These are phyloP conservation scores for Nadsonia fulvescens DNA, from an alignment of 805 yeast species.

Conservation along the genomic window DNA sequence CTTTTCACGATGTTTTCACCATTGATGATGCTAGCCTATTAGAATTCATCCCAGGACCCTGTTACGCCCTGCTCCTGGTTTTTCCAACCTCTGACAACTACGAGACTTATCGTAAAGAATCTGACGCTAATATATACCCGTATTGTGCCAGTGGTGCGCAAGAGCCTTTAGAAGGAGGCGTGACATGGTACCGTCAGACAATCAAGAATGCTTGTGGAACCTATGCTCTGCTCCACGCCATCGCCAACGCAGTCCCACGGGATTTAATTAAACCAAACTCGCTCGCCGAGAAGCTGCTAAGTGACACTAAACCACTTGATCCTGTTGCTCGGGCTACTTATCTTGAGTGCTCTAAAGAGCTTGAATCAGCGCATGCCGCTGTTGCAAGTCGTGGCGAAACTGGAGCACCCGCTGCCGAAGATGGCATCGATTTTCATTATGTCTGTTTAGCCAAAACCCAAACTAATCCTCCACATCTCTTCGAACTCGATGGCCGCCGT, in stretches of 20 bases:
- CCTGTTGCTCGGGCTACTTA: conserved; percentile 23
- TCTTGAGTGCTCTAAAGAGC: conserved; percentile 24
- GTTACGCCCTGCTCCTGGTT: conserved; percentile 53
- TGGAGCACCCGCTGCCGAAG: conserved; percentile 25
- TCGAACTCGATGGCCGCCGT: conserved; percentile 82
- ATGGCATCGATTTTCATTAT: conserved; percentile 48
- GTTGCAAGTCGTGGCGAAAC: conserved; percentile 23
- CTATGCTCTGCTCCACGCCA: conserved; percentile 63
- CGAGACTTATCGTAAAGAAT: conserved; percentile 30
- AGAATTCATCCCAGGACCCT: conserved; percentile 68
- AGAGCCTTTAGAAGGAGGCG: conserved; percentile 13
- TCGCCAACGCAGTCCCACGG: conserved; percentile 21
- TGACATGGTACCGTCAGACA: conserved; percentile 73
- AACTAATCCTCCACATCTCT: conserved; percentile 37
- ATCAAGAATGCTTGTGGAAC: conserved; percentile 85
- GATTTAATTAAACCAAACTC: conserved; percentile 16
- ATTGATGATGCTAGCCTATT: conserved; percentile 69
- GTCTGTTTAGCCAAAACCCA: conserved; percentile 46
- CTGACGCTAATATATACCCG: conserved; percentile 22
- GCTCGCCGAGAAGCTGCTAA: conserved; percentile 15
- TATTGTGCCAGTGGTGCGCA: conserved; percentile 13
- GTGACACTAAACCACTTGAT: conserved; percentile 11
- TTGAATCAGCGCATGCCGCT: conserved; percentile 23
- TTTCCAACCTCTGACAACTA: conserved; percentile 60
- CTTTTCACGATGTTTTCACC: conserved; percentile 70